Evolutionary conservation across 352 stramenopile species (phyloP).

Genomic region (Pythium phragmitis): DNA sequence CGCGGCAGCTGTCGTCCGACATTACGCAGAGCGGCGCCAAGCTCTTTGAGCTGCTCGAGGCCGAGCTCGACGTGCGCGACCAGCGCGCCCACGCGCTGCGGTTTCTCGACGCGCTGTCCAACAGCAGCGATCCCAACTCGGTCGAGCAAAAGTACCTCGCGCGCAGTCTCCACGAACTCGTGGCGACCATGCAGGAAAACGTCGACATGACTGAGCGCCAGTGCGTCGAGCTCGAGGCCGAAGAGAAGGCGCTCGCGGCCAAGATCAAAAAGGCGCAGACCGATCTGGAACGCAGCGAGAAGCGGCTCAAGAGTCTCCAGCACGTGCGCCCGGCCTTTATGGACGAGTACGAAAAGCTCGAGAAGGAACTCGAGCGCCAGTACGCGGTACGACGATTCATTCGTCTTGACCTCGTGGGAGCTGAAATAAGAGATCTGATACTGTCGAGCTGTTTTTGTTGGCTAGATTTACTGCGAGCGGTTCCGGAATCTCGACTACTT

Average conservation of each 20-base stretch:
- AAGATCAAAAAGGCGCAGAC: conserved; percentile 95
- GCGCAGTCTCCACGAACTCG: conserved; percentile 70
- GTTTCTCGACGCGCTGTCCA: conserved; percentile 91
- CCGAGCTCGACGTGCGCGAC: conserved; percentile 88
- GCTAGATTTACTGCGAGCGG: conserved; percentile 88
- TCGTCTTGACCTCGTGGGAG: background rate
- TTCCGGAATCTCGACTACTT: conserved; percentile 97
- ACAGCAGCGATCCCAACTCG: conserved; percentile 72
- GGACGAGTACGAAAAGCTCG: conserved; percentile 97
- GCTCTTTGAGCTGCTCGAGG: conserved; percentile 91
- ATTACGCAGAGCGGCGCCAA: conserved; percentile 93
- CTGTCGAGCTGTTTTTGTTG: background rate
- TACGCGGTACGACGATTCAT: conserved; percentile 69
- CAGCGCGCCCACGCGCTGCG: conserved; percentile 81
- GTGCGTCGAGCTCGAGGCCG: conserved; percentile 89
- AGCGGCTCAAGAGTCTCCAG: conserved; percentile 91
- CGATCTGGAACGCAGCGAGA: conserved; percentile 95
- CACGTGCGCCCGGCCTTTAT: conserved; percentile 95
- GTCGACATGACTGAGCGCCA: conserved; percentile 86
- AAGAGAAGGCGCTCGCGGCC: conserved; percentile 87
- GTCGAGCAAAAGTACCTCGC: conserved; percentile 89
- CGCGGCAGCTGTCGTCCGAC: conserved; percentile 89
- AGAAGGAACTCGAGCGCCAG: conserved; percentile 94
- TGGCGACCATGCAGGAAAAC: conserved; percentile 81
- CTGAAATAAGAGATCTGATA: background rate